These are phyloP conservation scores for Stemphylium vesicarium DNA, from an alignment of 2,329 filamentous ascomycete species.

Conservation along the genomic window DNA sequence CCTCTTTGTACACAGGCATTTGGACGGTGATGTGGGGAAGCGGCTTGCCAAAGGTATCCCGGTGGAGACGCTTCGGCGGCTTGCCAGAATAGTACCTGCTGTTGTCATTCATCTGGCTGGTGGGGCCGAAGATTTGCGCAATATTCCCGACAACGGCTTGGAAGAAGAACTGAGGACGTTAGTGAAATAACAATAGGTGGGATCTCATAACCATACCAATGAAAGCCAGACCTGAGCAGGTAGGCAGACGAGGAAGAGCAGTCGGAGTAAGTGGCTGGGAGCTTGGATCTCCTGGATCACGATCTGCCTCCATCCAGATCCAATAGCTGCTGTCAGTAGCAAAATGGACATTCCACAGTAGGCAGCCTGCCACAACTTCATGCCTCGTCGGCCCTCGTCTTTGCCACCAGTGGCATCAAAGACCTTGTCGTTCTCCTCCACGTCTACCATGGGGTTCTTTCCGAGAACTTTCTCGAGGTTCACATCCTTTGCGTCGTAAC, in stretches of 20 bases:
- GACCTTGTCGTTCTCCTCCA: slow-evolving; percentile 20
- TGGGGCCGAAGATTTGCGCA: slow-evolving; percentile 72
- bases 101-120: slow-evolving; percentile 75
- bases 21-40: slow-evolving; percentile 78
- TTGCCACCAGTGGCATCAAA: slow-evolving; percentile 45
- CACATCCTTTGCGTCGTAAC: slow-evolving; percentile 51
- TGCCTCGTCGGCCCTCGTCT: slow-evolving; percentile 51
- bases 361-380: slow-evolving; percentile 62
- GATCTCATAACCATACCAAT: slow-evolving; percentile 47
- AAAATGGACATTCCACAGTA: slow-evolving; percentile 61
- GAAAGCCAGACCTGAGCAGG: slow-evolving; percentile 66
- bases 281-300: slow-evolving; percentile 63
- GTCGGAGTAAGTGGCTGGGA: slow-evolving; percentile 56
- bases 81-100: slow-evolving; percentile 82
- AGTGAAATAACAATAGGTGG: background rate
- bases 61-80: slow-evolving; percentile 58
- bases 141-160: slow-evolving; percentile 32
- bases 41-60: slow-evolving; percentile 53
- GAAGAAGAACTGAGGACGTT: slow-evolving; percentile 40
- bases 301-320: slow-evolving; percentile 62
- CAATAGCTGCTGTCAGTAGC: slow-evolving; percentile 61
- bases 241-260: slow-evolving; percentile 60
- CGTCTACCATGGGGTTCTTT: slow-evolving; percentile 21
- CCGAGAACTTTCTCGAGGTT: slow-evolving; percentile 39
- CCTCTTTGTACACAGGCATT: slow-evolving; percentile 88